Conservation (phyloP, 2,329 filamentous ascomycete genomes). For the Ophiognomonia clavigignenti-juglandacearum region DNA sequence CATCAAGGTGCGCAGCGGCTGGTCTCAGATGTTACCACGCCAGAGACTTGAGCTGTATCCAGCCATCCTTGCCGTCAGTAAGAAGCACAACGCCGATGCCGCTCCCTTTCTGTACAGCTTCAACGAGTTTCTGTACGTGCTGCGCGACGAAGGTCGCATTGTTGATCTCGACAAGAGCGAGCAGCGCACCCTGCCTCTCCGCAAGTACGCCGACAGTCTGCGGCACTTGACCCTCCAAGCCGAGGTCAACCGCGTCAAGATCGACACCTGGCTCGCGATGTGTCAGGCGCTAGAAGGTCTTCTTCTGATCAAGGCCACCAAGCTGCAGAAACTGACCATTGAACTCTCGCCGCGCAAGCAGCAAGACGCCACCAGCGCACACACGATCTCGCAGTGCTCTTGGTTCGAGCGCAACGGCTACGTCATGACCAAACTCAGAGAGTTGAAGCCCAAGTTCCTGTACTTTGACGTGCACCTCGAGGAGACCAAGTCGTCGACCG, state of each 20-base stretch:
- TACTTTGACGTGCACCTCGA: constrained; percentile 18
- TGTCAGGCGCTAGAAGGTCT: constrained; percentile 12
- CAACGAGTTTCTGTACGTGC: constrained; percentile 42
- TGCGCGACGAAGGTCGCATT: constrained; percentile 31
- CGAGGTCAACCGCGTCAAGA: constrained; percentile 33
- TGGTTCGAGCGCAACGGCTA: not conserved
- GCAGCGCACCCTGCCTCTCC: constrained; percentile 26
- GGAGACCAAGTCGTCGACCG: constrained; percentile 24
- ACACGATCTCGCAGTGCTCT: constrained; percentile 6
- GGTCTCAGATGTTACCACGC: constrained; percentile 26
- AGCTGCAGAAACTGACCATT: constrained; percentile 38
- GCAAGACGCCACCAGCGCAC: not conserved
- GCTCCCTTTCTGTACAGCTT: constrained; percentile 39
- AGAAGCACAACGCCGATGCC: constrained; percentile 31
- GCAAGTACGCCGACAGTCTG: constrained; percentile 34
- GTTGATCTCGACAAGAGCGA: not conserved
- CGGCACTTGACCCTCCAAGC: constrained; percentile 38
- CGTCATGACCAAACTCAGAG: constrained; percentile 14
- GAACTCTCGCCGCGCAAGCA: constrained; percentile 29
- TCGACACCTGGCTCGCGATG: constrained; percentile 20
- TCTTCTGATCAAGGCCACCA: constrained; percentile 10
- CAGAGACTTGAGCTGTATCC: constrained; percentile 25
- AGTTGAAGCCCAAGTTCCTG: constrained; percentile 18
- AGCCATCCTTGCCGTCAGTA: constrained; percentile 33
- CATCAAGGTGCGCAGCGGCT: constrained; percentile 28